Evolutionary conservation across 2,329 filamentous ascomycete genomes (phyloP), one percentile per base, ranked within the genome.

Genomic region (Cercospora canescens): DNA sequence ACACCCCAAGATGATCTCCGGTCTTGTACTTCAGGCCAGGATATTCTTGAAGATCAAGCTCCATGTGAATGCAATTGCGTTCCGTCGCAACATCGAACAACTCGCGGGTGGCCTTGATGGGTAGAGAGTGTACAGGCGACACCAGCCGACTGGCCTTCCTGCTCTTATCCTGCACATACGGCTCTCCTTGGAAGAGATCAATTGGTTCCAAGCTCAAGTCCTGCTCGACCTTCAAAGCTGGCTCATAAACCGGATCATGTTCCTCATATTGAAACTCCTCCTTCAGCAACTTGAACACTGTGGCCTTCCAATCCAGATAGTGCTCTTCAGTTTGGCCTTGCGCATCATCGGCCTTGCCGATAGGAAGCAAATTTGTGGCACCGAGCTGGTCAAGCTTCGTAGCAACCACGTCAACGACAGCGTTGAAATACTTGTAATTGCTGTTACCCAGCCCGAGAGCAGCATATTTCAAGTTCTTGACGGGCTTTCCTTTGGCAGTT

Each of bases 391-490:
- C 70, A 18, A 80, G 69, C 54, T 69, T 70, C 39, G 75, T 68
- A 6, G 71, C 74, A 4, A 80, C 74, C 11, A 75, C 74, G 62
- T 81, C 76, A 11, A 81, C 73, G 8, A 82, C 79, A 28, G 75
- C 74, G 67, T 82, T 83, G 72, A 80, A 82, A 72, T 81, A 76
- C 69, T 81, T 81, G 76, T 83, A 82, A 67, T 82, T 82, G 69
- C 77, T 81, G 71, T 83, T 82, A 6, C 81, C 81, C 48, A 82
- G 76, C 11, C 81, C 81, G 52, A 83, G 78, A 6, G 79, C 79
- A n/a, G 78, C 58, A 64, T 81, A 82, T 28, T 74, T 71, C 21
- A 82, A 67, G 55, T 72, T 75, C 6, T 34, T 30, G 11, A 74
- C 50, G 5, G 69, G 66, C 8, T 26, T 39, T 7, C 67, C 70